Conservation (phyloP, 257 asterid species). For the Solanum piurae region DNA sequence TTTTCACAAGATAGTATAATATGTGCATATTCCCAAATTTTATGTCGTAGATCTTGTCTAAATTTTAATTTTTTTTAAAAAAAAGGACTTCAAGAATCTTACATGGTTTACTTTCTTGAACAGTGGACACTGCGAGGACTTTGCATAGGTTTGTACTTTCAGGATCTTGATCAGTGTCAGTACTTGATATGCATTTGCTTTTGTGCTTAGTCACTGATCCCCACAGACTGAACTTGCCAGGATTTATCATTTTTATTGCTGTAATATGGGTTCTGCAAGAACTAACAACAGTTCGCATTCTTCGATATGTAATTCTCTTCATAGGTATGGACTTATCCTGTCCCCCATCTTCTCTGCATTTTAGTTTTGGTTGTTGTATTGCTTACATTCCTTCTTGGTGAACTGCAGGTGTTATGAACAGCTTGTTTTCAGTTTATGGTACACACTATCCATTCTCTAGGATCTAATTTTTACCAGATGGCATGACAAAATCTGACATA, state of each 20-base stretch:
- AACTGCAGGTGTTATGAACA: constrained; percentile 91
- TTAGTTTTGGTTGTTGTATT: neutral
- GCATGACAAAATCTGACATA: neutral
- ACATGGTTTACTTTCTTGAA: constrained; percentile 10
- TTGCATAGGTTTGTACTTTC: constrained; percentile 64
- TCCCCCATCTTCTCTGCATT: neutral
- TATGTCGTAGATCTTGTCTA: neutral
- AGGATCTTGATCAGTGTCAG: neutral
- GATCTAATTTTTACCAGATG: neutral
- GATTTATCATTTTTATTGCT: constrained; percentile 80
- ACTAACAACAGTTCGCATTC: constrained; percentile 58
- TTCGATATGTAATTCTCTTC: constrained; percentile 87
- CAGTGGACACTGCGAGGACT: constrained; percentile 98
- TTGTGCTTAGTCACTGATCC: neutral
- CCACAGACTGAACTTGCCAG: constrained; percentile 27
- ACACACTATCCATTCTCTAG: constrained; percentile 5
- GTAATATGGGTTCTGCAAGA: constrained; percentile 82
- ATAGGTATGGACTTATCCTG: constrained; percentile 49
- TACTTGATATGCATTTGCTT: neutral
- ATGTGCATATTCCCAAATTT: neutral
- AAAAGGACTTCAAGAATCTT: neutral
- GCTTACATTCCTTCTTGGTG: neutral
- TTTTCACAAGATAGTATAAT: neutral
- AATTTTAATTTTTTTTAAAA: too few relatives aligned
- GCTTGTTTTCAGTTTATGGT: constrained; percentile 95